Evolutionary conservation across 176 grass and related monocot species (phyloP).

Genomic region (Aegilops sharonensis): DNA sequence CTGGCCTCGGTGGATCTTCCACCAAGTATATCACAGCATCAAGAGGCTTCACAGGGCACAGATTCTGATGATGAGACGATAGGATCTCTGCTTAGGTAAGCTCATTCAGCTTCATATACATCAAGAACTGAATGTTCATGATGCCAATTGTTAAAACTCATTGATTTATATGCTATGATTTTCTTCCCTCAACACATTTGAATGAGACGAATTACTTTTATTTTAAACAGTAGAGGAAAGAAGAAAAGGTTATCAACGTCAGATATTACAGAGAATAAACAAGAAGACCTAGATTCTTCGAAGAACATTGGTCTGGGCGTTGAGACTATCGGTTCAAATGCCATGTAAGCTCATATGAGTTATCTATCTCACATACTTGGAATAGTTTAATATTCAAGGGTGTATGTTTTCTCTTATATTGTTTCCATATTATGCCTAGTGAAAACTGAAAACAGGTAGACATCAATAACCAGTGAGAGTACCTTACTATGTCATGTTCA

Average conservation of each 20-base stretch:
- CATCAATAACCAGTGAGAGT: not conserved
- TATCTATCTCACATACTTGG: not conserved
- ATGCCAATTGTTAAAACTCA: not conserved
- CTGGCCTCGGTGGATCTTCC: too few relatives aligned
- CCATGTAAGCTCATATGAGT: slow-evolving; percentile 35
- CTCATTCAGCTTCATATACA: too few relatives aligned
- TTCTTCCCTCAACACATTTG: not conserved
- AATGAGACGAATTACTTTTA: not conserved
- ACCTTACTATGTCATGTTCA: too few relatives aligned
- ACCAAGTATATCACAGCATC: too few relatives aligned
- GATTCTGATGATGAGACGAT: too few relatives aligned
- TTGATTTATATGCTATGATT: slow-evolving; percentile 1
- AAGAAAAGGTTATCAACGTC: slow-evolving; percentile 31
- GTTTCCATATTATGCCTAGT: not conserved
- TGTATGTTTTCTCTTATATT: not conserved
- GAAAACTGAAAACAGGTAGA: not conserved
- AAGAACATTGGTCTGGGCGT: not conserved
- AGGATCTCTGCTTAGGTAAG: too few relatives aligned
- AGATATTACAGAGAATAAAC: slow-evolving; percentile 5
- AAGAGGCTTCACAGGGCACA: too few relatives aligned
- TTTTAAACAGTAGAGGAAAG: slow-evolving; percentile 39
- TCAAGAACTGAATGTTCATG: not conserved
- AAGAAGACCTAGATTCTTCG: slow-evolving; percentile 11
- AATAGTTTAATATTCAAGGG: not conserved
- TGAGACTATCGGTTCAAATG: slow-evolving; percentile 20